These are phyloP conservation scores for Phytophthora sansomeana DNA, from an alignment of 352 stramenopile genomes.

Conservation along the genomic window DNA sequence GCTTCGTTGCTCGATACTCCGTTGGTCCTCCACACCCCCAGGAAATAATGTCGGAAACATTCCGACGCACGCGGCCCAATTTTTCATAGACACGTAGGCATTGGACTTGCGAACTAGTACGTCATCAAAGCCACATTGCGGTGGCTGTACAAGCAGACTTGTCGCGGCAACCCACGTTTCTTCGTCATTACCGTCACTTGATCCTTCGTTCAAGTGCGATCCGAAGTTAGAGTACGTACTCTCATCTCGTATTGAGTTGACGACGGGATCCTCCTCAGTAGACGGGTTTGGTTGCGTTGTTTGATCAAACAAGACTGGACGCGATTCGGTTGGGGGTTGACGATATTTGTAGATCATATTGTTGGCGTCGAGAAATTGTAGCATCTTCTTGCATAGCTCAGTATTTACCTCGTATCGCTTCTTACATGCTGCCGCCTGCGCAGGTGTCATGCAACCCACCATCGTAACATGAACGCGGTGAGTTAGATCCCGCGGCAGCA, in stretches of 20 bases:
- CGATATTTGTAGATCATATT: too few species aligned
- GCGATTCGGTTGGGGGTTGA: too few species aligned
- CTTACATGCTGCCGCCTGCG: too few species aligned
- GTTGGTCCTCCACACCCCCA: constrained; percentile 34
- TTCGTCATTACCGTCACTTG: not conserved
- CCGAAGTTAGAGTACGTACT: constrained; percentile 6
- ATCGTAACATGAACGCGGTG: too few species aligned
- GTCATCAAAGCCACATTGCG: not conserved
- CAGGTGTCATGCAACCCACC: too few species aligned
- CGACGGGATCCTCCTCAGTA: too few species aligned
- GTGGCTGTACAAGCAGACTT: not conserved
- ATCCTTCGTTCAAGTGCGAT: not conserved
- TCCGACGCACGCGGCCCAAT: not conserved
- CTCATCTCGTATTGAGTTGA: not conserved
- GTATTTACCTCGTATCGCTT: too few species aligned
- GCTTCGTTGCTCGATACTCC: constrained; percentile 14
- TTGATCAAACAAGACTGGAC: too few species aligned
- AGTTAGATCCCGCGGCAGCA: too few species aligned
- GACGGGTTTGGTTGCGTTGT: too few species aligned
- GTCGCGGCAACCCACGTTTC: not conserved
- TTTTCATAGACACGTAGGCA: not conserved
- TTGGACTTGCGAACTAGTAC: constrained; percentile 7
- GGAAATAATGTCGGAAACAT: constrained; percentile 42
- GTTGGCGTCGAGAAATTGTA: too few species aligned
- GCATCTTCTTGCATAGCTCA: too few species aligned